Conservation (phyloP, 345 rosid genomes). For the Murraya paniculata region DNA sequence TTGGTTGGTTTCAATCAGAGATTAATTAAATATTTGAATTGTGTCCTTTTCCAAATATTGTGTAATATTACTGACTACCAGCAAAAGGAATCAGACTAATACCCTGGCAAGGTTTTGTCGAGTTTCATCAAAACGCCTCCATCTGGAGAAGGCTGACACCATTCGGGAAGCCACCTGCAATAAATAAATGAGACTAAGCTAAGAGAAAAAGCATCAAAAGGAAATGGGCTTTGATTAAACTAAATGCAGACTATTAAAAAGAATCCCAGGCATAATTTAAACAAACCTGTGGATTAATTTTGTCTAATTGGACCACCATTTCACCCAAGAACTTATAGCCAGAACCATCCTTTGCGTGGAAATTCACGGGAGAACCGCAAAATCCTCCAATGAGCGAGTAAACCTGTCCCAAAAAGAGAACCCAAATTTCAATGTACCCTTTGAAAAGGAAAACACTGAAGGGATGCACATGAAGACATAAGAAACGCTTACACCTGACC, state of each 20-base stretch:
- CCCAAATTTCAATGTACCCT: neutral
- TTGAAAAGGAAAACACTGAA: neutral
- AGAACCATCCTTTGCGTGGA: conserved; percentile 94
- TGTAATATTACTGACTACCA: neutral
- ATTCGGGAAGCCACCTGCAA: conserved; percentile 86
- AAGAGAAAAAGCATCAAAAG: neutral
- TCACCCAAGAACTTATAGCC: conserved; percentile 97
- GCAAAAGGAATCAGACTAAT: neutral
- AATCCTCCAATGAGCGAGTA: conserved; percentile 86
- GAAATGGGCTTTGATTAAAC: neutral
- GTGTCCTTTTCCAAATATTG: neutral
- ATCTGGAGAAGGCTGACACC: conserved; percentile 97
- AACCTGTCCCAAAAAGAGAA: conserved; percentile 40
- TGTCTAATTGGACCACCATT: conserved; percentile 82
- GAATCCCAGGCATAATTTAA: neutral
- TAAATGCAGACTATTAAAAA: neutral
- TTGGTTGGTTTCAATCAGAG: neutral
- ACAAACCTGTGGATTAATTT: conserved; percentile 84
- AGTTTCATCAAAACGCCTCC: conserved; percentile 87
- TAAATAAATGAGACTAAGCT: neutral
- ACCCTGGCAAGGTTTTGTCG: conserved; percentile 91
- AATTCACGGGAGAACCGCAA: conserved; percentile 80
- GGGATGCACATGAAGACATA: neutral
- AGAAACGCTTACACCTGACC: neutral
- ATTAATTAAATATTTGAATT: neutral